Evolutionary conservation across 139 green algal genomes (phyloP).

Genomic region (Mesotaenium endlicherianum): DNA sequence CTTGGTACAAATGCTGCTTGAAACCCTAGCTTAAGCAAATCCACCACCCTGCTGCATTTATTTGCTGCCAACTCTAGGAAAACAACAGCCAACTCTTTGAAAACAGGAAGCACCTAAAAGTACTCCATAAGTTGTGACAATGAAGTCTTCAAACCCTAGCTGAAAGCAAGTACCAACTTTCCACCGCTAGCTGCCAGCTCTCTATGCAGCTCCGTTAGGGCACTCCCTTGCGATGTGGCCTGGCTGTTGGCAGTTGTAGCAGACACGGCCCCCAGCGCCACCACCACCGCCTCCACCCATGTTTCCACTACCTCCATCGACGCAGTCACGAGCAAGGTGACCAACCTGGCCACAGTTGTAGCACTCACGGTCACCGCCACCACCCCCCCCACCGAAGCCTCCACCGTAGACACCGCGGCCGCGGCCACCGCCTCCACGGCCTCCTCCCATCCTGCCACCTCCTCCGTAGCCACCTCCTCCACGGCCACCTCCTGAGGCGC

Average conservation of each 20-base stretch:
- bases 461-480: slow-evolving; percentile 11
- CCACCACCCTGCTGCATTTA: too few species aligned
- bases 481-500: background rate
- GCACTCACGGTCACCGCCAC: slow-evolving; percentile 2
- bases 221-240: slow-evolving; percentile 49
- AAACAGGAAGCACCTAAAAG: too few species aligned
- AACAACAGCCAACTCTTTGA: too few species aligned
- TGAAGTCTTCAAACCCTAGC: too few species aligned
- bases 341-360: slow-evolving; percentile 21
- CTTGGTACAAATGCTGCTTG: too few species aligned
- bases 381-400: background rate
- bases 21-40: too few species aligned
- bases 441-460: slow-evolving; percentile 11
- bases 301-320: background rate
- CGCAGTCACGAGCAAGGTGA: slow-evolving; percentile 36
- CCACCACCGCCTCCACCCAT: slow-evolving; percentile 11
- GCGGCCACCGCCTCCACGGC: slow-evolving; percentile 3
- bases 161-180: background rate
- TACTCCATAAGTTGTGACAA: too few species aligned
- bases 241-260: slow-evolving; percentile 49
- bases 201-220: background rate
- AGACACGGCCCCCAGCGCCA: slow-evolving; percentile 7
- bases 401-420: background rate
- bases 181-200: background rate
- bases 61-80: too few species aligned